Evolutionary conservation across 192 early-diverging fungal species (phyloP).

Genomic region (Rhizoclosmatium globosum): DNA sequence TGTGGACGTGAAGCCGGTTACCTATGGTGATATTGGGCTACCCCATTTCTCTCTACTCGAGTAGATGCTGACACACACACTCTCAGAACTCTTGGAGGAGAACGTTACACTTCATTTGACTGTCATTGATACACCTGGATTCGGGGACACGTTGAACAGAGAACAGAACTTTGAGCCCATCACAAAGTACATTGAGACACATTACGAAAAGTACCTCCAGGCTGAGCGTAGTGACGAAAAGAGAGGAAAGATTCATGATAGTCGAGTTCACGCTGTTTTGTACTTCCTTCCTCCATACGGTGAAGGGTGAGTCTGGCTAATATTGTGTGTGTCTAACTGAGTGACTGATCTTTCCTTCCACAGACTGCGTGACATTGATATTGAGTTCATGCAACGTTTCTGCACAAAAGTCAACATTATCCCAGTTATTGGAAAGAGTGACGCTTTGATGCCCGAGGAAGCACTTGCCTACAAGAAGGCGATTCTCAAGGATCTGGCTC

Average conservation of each 20-base stretch:
- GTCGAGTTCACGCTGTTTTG: constrained; percentile 90
- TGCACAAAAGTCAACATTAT: constrained; percentile 91
- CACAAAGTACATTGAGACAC: constrained; percentile 89
- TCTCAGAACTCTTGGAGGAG: constrained; percentile 88
- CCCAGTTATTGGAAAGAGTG: constrained; percentile 89
- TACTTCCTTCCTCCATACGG: constrained; percentile 97
- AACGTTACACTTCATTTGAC: constrained; percentile 95
- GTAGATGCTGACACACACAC: background rate
- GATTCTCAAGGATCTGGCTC: constrained; percentile 67
- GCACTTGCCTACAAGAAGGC: constrained; percentile 83
- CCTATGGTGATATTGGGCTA: constrained; percentile 68
- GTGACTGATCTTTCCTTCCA: background rate
- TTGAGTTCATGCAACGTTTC: constrained; percentile 87
- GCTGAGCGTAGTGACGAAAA: constrained; percentile 74
- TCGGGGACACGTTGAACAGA: constrained; percentile 96
- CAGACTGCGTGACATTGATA: constrained; percentile 63
- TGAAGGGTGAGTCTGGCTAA: constrained; percentile 56
- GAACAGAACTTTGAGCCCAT: constrained; percentile 88
- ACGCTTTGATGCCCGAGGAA: constrained; percentile 87
- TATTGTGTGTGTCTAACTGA: background rate
- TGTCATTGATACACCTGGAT: constrained; percentile 98
- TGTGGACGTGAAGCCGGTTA: constrained; percentile 87
- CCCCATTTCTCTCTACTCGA: constrained; percentile 6
- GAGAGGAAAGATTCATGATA: constrained; percentile 82
- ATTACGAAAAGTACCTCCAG: constrained; percentile 87